These are phyloP conservation scores for Boletellus sp. DNA, from an alignment of 768 basidiomycete genomes.

Conservation along the genomic window DNA sequence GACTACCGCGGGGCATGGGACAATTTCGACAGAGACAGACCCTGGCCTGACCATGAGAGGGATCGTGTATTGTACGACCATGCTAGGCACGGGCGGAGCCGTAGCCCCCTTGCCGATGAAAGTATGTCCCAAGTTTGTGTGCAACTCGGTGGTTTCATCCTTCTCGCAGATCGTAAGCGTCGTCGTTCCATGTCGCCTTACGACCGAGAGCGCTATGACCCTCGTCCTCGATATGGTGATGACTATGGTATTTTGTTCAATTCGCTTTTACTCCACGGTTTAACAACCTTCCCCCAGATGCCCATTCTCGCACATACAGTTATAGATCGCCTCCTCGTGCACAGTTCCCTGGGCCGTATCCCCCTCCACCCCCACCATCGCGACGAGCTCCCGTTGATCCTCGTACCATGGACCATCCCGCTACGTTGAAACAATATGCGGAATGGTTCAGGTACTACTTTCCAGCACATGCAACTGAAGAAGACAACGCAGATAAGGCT, in stretches of 20 bases:
- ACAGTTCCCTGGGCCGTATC: constrained; percentile 41
- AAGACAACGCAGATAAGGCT: constrained; percentile 80
- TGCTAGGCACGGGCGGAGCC: constrained; percentile 66
- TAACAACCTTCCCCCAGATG: constrained; percentile 40
- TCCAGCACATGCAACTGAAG: constrained; percentile 73
- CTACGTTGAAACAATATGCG: constrained; percentile 77
- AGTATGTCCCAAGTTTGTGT: constrained; percentile 34
- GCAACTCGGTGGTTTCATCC: constrained; percentile 6
- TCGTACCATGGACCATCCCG: constrained; percentile 77
- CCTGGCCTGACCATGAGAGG: constrained; percentile 62
- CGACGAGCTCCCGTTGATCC: constrained; percentile 74
- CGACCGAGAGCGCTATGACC: constrained; percentile 79
- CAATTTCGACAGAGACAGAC: constrained; percentile 65
- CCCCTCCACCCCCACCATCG: constrained; percentile 41
- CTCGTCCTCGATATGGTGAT: constrained; percentile 76
- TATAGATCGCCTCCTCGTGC: constrained; percentile 64
- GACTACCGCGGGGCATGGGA: constrained; percentile 70
- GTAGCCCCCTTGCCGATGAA: constrained; percentile 72
- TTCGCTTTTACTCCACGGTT: background rate
- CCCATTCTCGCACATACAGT: constrained; percentile 60
- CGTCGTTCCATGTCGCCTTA: constrained; percentile 72
- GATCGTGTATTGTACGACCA: constrained; percentile 70
- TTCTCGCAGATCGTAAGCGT: constrained; percentile 60
- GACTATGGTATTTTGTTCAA: constrained; percentile 62
- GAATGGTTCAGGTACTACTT: constrained; percentile 83